Evolutionary conservation across 768 basidiomycete genomes (phyloP).

Genomic region (Amanita rimosa): DNA sequence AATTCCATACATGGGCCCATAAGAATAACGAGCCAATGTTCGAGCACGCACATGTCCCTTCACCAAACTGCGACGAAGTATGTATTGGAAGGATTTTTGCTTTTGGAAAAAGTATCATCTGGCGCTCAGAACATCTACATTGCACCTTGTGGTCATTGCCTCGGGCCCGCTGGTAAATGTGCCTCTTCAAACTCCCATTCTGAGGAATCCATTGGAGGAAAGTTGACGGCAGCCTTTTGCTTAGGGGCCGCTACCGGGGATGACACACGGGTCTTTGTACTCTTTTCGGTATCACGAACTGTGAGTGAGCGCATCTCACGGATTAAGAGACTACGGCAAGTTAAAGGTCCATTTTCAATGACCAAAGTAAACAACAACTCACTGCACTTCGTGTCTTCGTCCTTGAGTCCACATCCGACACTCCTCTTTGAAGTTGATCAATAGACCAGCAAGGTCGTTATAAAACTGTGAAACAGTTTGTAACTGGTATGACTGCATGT

Average conservation of each 20-base stretch:
- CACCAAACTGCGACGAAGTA: too few relatives aligned
- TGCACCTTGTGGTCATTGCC: not conserved
- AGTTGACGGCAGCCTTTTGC: conserved; percentile 20
- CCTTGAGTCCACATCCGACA: conserved; percentile 67
- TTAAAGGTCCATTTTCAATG: conserved; percentile 16
- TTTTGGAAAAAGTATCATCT: too few relatives aligned
- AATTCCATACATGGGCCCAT: too few relatives aligned
- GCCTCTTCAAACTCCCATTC: conserved; percentile 48
- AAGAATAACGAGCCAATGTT: too few relatives aligned
- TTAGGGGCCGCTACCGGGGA: not conserved
- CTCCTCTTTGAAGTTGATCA: conserved; percentile 63
- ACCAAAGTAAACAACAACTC: conserved; percentile 14
- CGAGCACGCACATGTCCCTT: too few relatives aligned
- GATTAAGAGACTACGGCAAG: conserved; percentile 18
- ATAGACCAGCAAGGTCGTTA: conserved; percentile 66
- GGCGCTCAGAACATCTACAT: too few relatives aligned
- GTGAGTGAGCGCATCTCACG: conserved; percentile 21
- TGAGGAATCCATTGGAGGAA: conserved; percentile 35
- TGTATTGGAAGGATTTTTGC: too few relatives aligned
- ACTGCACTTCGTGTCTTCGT: conserved; percentile 71
- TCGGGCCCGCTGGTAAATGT: conserved; percentile 30
- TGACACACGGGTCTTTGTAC: not conserved
- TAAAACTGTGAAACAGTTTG: conserved; percentile 56
- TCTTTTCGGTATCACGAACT: not conserved
- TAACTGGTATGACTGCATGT: not conserved